Percentiles rank a stretch among this genome's conserved stretches.
Evolutionary conservation across 176 grass and related monocot species (phyloP).

Genomic region (Metroxylon sagu): DNA sequence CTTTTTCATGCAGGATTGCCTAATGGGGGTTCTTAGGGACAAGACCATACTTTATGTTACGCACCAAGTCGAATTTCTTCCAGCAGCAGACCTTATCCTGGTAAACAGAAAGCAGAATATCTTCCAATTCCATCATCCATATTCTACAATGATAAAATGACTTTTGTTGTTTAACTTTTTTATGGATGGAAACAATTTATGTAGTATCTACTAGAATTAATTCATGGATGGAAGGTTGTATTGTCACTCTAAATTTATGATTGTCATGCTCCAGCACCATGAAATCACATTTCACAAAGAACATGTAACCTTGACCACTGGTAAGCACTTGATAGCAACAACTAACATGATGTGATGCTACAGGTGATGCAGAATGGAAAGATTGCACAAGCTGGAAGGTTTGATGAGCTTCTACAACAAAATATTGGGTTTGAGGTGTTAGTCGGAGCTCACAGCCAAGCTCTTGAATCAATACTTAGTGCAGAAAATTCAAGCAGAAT

Average conservation of each 20-base stretch:
- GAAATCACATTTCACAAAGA: too few relatives aligned
- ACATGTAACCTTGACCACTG: too few relatives aligned
- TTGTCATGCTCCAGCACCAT: too few relatives aligned
- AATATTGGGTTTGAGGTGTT: conserved; percentile 83
- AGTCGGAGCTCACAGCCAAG: conserved; percentile 87
- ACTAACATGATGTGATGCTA: conserved; percentile 22
- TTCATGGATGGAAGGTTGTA: too few relatives aligned
- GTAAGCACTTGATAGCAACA: too few relatives aligned
- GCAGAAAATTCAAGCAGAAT: conserved; percentile 82
- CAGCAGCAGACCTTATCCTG: conserved; percentile 76
- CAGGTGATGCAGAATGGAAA: conserved; percentile 93
- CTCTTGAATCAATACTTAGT: conserved; percentile 75
- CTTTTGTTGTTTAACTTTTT: too few relatives aligned
- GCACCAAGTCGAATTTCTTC: conserved; percentile 98
- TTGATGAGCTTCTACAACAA: conserved; percentile 75
- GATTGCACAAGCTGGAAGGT: conserved; percentile 70
- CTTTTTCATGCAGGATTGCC: conserved; percentile 57
- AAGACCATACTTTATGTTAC: conserved; percentile 94
- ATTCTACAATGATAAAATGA: too few relatives aligned
- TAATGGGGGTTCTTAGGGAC: conserved; percentile 80
- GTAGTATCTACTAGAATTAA: too few relatives aligned
- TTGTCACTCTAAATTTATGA: too few relatives aligned
- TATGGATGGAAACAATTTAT: too few relatives aligned
- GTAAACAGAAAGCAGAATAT: conserved; percentile 30
- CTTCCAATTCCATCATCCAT: not conserved